These are phyloP conservation scores for Sicyos baderoa DNA, from an alignment of 306 rosid species.

Conservation along the genomic window DNA sequence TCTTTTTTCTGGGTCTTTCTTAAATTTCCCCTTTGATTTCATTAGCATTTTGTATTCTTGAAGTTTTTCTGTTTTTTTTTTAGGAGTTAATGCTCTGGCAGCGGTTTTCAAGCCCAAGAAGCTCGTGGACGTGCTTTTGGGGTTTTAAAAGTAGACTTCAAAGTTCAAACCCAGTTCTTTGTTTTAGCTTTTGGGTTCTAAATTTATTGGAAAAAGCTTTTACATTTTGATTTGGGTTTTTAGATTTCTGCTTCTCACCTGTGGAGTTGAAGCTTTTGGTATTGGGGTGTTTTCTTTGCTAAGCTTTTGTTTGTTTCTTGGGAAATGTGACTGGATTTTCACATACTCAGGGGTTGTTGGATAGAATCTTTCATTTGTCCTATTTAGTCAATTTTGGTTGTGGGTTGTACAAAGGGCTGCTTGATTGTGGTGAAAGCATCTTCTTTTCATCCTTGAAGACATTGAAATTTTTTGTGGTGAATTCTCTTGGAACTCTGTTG, in stretches of 20 bases:
- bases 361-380: neutral
- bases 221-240: slow-evolving; percentile 9
- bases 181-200: slow-evolving; percentile 9
- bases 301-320: neutral
- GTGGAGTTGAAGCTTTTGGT: no score
- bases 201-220: neutral
- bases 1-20: no score
- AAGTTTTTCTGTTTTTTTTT: neutral
- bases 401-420: no score
- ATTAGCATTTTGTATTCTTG: neutral
- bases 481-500: neutral
- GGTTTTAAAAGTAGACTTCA: no score
- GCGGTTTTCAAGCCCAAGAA: slow-evolving; percentile 13
- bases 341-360: neutral
- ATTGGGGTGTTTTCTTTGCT: neutral
- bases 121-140: neutral
- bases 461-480: neutral
- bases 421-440: no score
- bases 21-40: neutral
- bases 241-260: neutral
- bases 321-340: neutral
- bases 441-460: neutral
- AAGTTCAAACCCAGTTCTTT: no score
- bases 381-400: neutral
- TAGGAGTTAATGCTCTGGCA: neutral